Evolutionary conservation across 352 stramenopile genomes (phyloP).

Genomic region (Globisporangium canariense): DNA sequence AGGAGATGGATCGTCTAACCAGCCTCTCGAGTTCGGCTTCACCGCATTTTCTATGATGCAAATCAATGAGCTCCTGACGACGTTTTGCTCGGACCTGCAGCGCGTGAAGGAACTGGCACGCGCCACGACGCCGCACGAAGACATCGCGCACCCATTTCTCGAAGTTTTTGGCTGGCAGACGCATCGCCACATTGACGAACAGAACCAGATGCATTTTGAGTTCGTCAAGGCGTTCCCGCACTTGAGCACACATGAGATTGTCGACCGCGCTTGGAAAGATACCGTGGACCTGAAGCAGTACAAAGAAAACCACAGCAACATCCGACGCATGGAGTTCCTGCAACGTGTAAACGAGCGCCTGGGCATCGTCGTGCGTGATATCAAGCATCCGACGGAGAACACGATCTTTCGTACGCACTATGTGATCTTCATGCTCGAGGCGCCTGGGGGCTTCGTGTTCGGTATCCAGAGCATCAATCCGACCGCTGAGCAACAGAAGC

Average conservation of each 20-base stretch:
- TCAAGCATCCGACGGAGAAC: slow-evolving; percentile 26
- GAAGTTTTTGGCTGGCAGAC: slow-evolving; percentile 40
- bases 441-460: slow-evolving; percentile 20
- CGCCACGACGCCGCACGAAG: slow-evolving; percentile 1
- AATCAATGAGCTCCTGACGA: slow-evolving; percentile 12
- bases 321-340: slow-evolving; percentile 33
- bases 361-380: slow-evolving; percentile 32
- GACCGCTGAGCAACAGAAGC: slow-evolving; percentile 16
- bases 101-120: slow-evolving; percentile 14
- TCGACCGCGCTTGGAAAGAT: slow-evolving; percentile 26
- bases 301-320: slow-evolving; percentile 8
- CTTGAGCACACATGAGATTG: slow-evolving; percentile 21
- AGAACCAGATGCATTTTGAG: slow-evolving; percentile 41
- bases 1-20: neutral
- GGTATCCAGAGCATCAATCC: slow-evolving; percentile 38
- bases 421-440: slow-evolving; percentile 23
- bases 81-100: slow-evolving; percentile 23
- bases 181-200: slow-evolving; percentile 27
- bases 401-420: slow-evolving; percentile 41
- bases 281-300: slow-evolving; percentile 25
- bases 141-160: slow-evolving; percentile 5
- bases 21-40: slow-evolving; percentile 19
- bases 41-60: slow-evolving; percentile 15
- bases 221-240: slow-evolving; percentile 32
- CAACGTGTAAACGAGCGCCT: slow-evolving; percentile 28